A percentile compares a stretch with the other conserved stretches of the same genome.
Conservation (phyloP, 305 asterid genomes). For the Solanum chacoense region DNA sequence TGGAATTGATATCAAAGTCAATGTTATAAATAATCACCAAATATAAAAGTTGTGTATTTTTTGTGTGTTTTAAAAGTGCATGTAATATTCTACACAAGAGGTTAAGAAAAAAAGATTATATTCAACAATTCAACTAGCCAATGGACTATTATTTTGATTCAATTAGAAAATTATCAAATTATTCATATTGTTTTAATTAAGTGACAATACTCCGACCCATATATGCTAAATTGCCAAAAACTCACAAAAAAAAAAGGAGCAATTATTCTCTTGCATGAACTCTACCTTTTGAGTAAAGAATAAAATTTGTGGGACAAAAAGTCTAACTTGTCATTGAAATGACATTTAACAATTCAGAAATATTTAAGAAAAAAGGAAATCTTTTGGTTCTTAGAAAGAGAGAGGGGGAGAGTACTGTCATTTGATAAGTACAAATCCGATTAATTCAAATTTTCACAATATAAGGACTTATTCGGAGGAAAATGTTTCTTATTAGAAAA, state of each 20-base stretch:
- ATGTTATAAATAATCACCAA: neutral
- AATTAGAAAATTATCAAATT: neutral
- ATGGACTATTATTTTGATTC: neutral
- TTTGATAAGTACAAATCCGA: too few species aligned
- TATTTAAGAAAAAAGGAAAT: neutral
- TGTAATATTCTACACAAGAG: neutral
- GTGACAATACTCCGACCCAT: neutral
- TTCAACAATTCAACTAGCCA: neutral
- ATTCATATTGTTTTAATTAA: neutral
- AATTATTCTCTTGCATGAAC: neutral
- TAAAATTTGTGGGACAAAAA: neutral
- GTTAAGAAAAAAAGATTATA: neutral
- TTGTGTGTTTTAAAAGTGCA: neutral
- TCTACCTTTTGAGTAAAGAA: neutral
- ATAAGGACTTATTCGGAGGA: too few species aligned
- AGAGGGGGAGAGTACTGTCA: neutral
- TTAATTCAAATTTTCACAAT: neutral
- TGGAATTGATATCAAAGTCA: neutral
- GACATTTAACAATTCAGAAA: neutral
- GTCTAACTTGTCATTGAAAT: neutral
- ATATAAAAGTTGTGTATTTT: neutral
- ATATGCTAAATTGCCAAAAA: neutral
- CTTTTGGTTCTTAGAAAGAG: neutral
- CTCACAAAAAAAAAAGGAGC: neutral
- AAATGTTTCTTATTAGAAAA: too few species aligned